Percentiles rank a stretch among this genome's conserved stretches.
Evolutionary conservation across 2,329 filamentous ascomycete genomes (phyloP).

Genomic region (Epicoccum nigrum): DNA sequence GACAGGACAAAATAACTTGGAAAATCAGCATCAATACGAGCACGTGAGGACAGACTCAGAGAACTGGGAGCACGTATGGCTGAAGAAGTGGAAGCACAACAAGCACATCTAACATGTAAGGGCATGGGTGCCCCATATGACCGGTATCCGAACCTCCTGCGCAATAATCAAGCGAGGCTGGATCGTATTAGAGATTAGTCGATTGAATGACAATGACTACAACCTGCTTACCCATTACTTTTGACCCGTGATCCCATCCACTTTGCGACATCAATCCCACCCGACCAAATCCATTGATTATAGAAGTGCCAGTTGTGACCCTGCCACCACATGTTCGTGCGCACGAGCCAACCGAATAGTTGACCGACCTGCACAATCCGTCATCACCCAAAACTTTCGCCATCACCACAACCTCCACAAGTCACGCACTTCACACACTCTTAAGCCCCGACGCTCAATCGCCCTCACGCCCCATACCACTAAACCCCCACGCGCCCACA

Average conservation of each 20-base stretch:
- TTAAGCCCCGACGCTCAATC: not conserved
- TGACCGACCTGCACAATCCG: not conserved
- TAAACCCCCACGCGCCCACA: constrained; percentile 1
- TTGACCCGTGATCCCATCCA: not conserved
- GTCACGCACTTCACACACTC: not conserved
- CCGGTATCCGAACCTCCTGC: too few species aligned
- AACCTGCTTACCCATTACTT: not conserved
- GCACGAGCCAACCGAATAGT: constrained; percentile 8
- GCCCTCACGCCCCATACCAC: too few species aligned
- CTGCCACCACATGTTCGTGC: not conserved
- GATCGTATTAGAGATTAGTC: not conserved
- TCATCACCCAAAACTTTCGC: constrained; percentile 8
- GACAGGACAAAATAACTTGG: constrained; percentile 27
- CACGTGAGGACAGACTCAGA: too few species aligned
- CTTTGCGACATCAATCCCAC: not conserved
- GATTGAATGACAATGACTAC: too few species aligned
- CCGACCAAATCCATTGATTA: not conserved
- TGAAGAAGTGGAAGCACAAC: too few species aligned
- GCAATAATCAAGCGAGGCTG: not conserved
- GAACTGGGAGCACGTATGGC: too few species aligned
- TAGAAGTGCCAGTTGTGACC: too few species aligned
- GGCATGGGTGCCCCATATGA: too few species aligned
- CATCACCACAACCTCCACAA: constrained; percentile 18
- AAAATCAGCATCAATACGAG: not conserved
- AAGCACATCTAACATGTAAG: too few species aligned